Base-by-base conservation (phyloP, 2,329 filamentous ascomycete genomes). In the Trichocomaceae sp. region DNA sequence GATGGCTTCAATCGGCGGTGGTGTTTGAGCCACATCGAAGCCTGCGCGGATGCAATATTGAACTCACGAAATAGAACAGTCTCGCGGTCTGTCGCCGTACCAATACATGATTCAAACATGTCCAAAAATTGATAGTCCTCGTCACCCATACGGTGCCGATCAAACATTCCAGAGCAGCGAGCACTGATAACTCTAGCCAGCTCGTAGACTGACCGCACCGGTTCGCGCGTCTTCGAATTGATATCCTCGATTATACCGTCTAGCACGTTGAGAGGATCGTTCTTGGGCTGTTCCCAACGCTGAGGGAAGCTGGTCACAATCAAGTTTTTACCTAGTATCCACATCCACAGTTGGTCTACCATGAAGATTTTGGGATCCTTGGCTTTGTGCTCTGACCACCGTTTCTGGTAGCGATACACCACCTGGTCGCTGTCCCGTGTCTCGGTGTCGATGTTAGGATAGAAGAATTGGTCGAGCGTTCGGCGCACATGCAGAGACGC, bases 301-400 rank as follows among this genome's bases (percentile, higher is more conserved):
- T 71, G 69, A 1, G 70, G 64, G 37, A 72, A 71, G 19, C 68
- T 68, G 6, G 69, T 72, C 13, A 86, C 76, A 17, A 86, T 77
- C 15, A 85, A 68, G 55, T 84, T 82, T 73, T 56, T 79, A 71
- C 68, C 70, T 1, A 86, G 63, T 2, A 84, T 74, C 80, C 82
- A 85, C 64, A 86, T 77, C 83, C 83, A 86, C 1, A 87, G 70
- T 60, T 86, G 83, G 63, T 86, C 83, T 0, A 86, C 83, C 83
- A 85, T 85, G 64, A 84, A 84, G 2, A 85, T 78, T 57, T 84
- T 84, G 1, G 76, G 75, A 54, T 83, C 79, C 3, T 57, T 59
- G 3, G 63, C 63, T 15, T 64, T 65, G 17, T 60, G 60, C 7
- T 63, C 68, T 8, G 65, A 63, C 6, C 63, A 63, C 42, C 73